These are phyloP conservation scores for Myriosclerotinia duriaeana DNA, from an alignment of 2,329 filamentous ascomycete species.

Conservation along the genomic window DNA sequence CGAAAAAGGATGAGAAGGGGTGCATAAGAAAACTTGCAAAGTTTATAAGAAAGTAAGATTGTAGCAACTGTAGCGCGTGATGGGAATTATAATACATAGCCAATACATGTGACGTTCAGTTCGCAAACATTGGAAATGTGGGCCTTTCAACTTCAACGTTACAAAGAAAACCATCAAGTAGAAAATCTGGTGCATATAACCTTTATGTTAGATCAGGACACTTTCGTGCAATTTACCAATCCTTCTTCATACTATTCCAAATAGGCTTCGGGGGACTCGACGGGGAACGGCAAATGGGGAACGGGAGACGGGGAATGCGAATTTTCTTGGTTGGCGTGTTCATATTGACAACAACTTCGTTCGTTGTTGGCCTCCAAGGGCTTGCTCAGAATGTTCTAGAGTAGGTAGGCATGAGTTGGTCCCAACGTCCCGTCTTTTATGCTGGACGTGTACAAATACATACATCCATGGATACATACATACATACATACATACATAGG, in stretches of 20 bases:
- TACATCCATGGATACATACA: too few species aligned
- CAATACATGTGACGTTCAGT: background rate
- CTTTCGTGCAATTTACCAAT: background rate
- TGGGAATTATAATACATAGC: background rate
- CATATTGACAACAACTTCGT: constrained; percentile 15
- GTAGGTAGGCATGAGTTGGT: background rate
- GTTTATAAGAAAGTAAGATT: background rate
- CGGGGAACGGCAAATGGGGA: background rate
- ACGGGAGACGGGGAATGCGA: background rate
- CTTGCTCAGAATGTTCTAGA: constrained; percentile 19
- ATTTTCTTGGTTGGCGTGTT: constrained; percentile 5
- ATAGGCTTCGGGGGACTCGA: background rate
- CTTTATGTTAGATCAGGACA: background rate
- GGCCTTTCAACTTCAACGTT: too few species aligned
- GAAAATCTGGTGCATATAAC: background rate
- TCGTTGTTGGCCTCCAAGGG: constrained; percentile 8
- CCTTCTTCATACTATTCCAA: background rate
- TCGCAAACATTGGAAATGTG: background rate
- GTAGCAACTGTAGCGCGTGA: background rate
- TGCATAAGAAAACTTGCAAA: background rate
- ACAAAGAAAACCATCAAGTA: background rate
- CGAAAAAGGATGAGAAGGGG: too few species aligned
- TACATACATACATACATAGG: too few species aligned
- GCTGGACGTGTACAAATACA: constrained; percentile 10
- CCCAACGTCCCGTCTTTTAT: background rate